phyloP scores from a whole-genome alignment of 176 grass and related monocot species.

The Tillandsia leiboldiana region DNA sequence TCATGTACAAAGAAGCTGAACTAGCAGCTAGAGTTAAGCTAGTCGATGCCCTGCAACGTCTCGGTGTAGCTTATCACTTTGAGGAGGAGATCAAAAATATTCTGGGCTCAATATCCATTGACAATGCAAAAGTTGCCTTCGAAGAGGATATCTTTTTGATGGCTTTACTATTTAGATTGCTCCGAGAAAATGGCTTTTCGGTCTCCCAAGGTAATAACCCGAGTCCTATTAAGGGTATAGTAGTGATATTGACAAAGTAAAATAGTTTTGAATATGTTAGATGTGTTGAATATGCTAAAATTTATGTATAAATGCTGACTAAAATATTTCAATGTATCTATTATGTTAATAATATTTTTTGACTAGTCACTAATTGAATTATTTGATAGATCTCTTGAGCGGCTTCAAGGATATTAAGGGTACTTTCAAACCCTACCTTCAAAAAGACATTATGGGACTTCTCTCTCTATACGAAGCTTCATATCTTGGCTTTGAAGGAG shows the following conservation, averaged over 20 bases:
- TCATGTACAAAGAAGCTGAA: constrained; percentile 5
- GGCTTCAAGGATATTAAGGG: too few species aligned
- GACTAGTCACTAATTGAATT: too few species aligned
- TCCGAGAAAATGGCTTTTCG: constrained; percentile 24
- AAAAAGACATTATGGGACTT: background rate
- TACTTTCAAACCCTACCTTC: too few species aligned
- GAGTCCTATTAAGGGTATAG: too few species aligned
- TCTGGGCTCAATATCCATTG: constrained; percentile 7
- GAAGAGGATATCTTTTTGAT: constrained; percentile 19
- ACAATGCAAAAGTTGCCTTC: background rate
- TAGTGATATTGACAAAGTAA: too few species aligned
- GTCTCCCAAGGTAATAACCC: constrained; percentile 27
- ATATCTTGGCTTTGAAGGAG: constrained; percentile 19
- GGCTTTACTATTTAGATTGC: constrained; percentile 33
- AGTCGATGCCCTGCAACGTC: constrained; percentile 26
- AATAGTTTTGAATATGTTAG: too few species aligned
- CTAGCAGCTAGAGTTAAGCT: constrained; percentile 1
- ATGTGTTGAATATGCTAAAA: too few species aligned
- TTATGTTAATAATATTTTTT: too few species aligned
- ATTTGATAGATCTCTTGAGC: too few species aligned
- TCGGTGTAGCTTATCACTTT: constrained; percentile 41
- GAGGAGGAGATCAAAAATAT: constrained; percentile 26
- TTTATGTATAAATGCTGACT: too few species aligned
- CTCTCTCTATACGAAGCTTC: constrained; percentile 34
- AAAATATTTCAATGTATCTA: too few species aligned